phyloP scores from a whole-genome alignment of 2,329 filamentous ascomycete species.

The Sporothrix brasiliensis region DNA sequence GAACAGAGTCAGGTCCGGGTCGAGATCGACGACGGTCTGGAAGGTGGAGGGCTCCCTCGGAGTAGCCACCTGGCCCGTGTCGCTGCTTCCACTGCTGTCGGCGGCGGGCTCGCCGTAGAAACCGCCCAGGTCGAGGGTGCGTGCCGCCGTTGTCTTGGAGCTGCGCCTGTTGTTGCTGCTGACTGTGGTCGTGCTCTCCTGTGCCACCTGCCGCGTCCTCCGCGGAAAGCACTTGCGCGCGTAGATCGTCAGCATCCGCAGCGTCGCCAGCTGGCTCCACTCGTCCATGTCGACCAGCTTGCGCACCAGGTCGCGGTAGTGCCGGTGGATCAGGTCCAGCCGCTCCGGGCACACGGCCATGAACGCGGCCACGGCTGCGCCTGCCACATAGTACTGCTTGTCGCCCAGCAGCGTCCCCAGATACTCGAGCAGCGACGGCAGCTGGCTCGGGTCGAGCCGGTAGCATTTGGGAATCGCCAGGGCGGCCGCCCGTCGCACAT shows the following conservation, averaged over 20 bases:
- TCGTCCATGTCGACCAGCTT: constrained; percentile 99
- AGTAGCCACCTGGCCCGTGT: constrained; percentile 30
- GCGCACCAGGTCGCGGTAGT: constrained; percentile 81
- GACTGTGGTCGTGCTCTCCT: not conserved
- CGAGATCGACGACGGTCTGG: constrained; percentile 64
- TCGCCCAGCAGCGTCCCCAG: constrained; percentile 78
- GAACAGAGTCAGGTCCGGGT: constrained; percentile 81
- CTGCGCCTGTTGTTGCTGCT: constrained; percentile 42
- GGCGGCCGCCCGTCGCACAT: constrained; percentile 89
- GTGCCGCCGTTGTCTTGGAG: constrained; percentile 31
- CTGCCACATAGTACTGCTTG: constrained; percentile 94
- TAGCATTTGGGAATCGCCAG: constrained; percentile 96
- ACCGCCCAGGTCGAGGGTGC: constrained; percentile 57
- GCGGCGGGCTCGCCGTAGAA: constrained; percentile 77
- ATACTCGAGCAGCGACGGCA: constrained; percentile 83
- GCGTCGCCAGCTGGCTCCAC: constrained; percentile 86
- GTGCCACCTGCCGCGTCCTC: constrained; percentile 56
- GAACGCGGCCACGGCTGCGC: constrained; percentile 87
- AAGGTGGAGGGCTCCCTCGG: constrained; percentile 45
- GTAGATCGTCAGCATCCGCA: constrained; percentile 82
- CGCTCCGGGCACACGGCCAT: constrained; percentile 85
- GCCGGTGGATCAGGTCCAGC: constrained; percentile 85
- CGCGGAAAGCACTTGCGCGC: constrained; percentile 84
- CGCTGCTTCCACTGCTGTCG: constrained; percentile 34
- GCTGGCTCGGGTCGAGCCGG: constrained; percentile 79